Percentiles rank a stretch among this genome's conserved stretches.
Evolutionary conservation across 257 asterid genomes (phyloP).

Genomic region (Gentiana straminea): DNA sequence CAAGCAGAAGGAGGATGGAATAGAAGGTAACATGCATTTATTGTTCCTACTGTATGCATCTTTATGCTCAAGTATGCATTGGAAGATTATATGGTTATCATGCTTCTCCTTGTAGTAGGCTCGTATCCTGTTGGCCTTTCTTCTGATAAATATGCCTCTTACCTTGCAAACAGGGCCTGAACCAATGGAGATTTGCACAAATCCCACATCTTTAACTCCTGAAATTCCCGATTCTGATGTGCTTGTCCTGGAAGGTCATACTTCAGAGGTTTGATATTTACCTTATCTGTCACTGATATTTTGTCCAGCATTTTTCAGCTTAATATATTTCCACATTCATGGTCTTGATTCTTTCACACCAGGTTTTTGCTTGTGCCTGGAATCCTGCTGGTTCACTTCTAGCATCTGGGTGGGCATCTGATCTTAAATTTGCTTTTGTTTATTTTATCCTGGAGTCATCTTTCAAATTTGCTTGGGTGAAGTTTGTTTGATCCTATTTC

Average conservation of each 20-base stretch:
- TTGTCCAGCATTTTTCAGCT: conserved; percentile 2
- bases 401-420: conserved; percentile 84
- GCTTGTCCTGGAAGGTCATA: conserved; percentile 81
- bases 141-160: conserved; percentile 14
- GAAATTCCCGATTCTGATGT: conserved; percentile 68
- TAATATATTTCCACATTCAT: conserved; percentile 5
- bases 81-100: conserved; percentile 4
- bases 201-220: conserved; percentile 43
- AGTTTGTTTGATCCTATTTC: no score
- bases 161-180: conserved; percentile 51
- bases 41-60: not conserved
- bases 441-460: conserved; percentile 4
- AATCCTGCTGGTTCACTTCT: conserved; percentile 87
- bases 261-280: conserved; percentile 69
- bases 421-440: conserved; percentile 5
- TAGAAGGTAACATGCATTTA: conserved; percentile 41
- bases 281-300: conserved; percentile 1
- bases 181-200: conserved; percentile 78
- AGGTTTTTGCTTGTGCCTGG: conserved; percentile 99
- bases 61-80: no score
- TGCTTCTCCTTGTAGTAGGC: not conserved
- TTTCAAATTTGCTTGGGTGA: no score
- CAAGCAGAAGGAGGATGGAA: conserved; percentile 50
- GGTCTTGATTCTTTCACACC: conserved; percentile 13
- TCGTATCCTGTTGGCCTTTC: conserved; percentile 1